phyloP scores from a whole-genome alignment of 805 yeast genomes.

The Lipomyces anomalus region DNA sequence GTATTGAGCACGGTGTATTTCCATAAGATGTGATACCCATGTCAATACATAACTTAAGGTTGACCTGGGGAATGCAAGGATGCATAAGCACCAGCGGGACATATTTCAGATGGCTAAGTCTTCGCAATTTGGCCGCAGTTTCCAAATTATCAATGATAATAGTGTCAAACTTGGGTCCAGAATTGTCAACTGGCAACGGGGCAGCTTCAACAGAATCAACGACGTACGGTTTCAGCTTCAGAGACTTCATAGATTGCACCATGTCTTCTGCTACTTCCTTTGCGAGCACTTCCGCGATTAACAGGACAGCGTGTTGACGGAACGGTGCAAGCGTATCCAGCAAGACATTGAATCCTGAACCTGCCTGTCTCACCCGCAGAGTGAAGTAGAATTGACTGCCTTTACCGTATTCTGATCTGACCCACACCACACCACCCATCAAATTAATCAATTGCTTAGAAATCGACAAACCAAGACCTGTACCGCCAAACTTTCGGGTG shows the following conservation, averaged over 20 bases:
- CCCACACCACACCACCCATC: constrained; percentile 96
- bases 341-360: constrained; percentile 53
- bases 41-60: constrained; percentile 76
- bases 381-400: constrained; percentile 85
- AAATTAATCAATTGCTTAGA: constrained; percentile 80
- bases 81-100: constrained; percentile 76
- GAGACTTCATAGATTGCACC: constrained; percentile 43
- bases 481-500: constrained; percentile 88
- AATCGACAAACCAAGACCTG: constrained; percentile 82
- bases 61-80: constrained; percentile 68
- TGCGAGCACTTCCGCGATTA: constrained; percentile 61
- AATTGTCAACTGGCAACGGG: constrained; percentile 26
- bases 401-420: constrained; percentile 67
- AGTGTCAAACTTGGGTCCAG: constrained; percentile 57
- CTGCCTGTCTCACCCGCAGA: constrained; percentile 68
- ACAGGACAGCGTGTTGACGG: constrained; percentile 60
- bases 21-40: constrained; percentile 85
- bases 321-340: constrained; percentile 69
- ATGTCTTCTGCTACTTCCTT: constrained; percentile 48
- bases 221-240: constrained; percentile 58
- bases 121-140: constrained; percentile 62
- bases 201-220: constrained; percentile 55
- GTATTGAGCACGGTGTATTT: constrained; percentile 76
- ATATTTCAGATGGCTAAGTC: constrained; percentile 71
- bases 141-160: constrained; percentile 77